Evolutionary conservation across 108 stramenopile genomes (phyloP).

Genomic region (Aureococcus anophagefferens): DNA sequence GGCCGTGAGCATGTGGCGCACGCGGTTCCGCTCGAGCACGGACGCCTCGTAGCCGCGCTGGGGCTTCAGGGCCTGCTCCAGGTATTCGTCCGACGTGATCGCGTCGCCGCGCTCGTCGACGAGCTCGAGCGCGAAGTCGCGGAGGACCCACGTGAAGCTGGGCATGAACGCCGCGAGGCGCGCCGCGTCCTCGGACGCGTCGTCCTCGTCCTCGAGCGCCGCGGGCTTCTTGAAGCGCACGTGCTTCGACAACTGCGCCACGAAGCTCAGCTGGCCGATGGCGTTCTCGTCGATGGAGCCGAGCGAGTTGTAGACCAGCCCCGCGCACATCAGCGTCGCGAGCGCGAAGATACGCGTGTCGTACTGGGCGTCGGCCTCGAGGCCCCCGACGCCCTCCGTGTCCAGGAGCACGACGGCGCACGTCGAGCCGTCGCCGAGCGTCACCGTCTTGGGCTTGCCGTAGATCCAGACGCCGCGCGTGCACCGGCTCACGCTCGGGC

Average conservation of each 20-base stretch:
- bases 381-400: constrained; percentile 16
- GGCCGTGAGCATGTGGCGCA: neutral
- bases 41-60: neutral
- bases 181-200: neutral
- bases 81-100: neutral
- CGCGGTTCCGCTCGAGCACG: neutral
- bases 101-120: neutral
- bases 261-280: constrained; percentile 2
- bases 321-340: constrained; percentile 3
- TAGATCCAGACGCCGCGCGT: neutral
- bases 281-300: constrained; percentile 13
- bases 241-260: constrained; percentile 11
- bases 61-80: neutral
- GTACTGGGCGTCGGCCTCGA: neutral
- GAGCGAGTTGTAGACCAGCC: constrained; percentile 15
- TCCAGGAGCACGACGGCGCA: constrained; percentile 4
- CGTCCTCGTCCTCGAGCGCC: neutral
- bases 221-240: neutral
- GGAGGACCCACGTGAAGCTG: constrained; percentile 3
- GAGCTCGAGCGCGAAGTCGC: constrained; percentile 12
- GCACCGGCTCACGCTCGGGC: neutral
- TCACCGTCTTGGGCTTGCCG: neutral
- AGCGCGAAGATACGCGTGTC: constrained; percentile 15
- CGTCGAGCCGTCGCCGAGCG: neutral
- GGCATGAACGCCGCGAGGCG: neutral